These are phyloP conservation scores for Rhododendron simsii DNA, from an alignment of 148 eudicot species.

Conservation along the genomic window DNA sequence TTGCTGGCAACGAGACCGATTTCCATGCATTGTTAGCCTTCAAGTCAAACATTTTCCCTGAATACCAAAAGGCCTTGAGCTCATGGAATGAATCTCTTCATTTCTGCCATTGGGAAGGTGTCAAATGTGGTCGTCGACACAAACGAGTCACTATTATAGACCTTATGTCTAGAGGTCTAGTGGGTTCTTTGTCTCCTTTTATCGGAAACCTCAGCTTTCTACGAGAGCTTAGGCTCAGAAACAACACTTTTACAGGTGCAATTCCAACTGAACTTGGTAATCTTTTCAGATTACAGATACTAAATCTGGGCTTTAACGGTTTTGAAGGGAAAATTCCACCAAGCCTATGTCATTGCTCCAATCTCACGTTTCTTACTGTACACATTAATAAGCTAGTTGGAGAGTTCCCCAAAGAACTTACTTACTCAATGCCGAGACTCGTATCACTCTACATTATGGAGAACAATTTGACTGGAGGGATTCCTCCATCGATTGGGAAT, in stretches of 20 bases:
- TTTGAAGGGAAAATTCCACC: background rate
- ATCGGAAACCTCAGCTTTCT: background rate
- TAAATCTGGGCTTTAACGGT: background rate
- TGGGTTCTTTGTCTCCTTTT: background rate
- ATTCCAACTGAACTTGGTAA: background rate
- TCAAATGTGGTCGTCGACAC: background rate
- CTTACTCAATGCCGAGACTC: background rate
- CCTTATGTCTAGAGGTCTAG: background rate
- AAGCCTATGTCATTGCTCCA: background rate
- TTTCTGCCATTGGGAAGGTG: background rate
- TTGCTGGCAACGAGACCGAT: background rate
- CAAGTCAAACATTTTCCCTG: background rate
- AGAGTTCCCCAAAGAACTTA: background rate
- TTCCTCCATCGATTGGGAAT: background rate
- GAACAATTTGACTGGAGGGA: background rate
- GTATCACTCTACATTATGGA: rapidly evolving
- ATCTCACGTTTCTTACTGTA: background rate
- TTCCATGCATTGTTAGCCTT: background rate
- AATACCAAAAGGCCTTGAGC: background rate
- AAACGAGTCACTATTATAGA: background rate
- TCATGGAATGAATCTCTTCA: background rate
- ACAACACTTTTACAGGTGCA: background rate
- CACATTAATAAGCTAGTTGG: background rate
- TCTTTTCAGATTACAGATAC: background rate
- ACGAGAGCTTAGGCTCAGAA: background rate